A percentile compares a stretch with the other conserved stretches of the same genome.
Conservation (phyloP, 2,329 filamentous ascomycete genomes). For the Talaromyces albobiverticillius region DNA sequence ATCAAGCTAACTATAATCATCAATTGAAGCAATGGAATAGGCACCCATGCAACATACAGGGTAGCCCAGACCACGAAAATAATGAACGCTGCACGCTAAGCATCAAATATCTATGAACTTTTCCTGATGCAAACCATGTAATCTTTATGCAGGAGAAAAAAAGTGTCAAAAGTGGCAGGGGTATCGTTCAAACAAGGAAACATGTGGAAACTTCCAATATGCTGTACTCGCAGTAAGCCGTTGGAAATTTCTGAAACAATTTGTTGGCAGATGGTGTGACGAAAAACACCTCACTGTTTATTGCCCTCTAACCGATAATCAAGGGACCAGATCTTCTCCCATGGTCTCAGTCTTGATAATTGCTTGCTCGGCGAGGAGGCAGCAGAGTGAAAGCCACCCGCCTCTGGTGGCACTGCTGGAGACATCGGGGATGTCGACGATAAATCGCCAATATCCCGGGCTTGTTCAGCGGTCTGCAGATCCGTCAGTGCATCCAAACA, state of each 20-base stretch:
- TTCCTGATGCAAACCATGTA: slow-evolving; percentile 6
- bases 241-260: neutral
- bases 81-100: neutral
- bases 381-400: neutral
- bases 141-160: slow-evolving; percentile 2
- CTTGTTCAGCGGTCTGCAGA: slow-evolving; percentile 11
- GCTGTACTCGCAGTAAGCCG: neutral
- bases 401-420: slow-evolving; percentile 1
- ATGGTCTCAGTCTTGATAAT: slow-evolving; percentile 11
- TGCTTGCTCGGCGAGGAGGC: slow-evolving; percentile 12
- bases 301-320: slow-evolving; percentile 13
- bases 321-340: slow-evolving; percentile 16
- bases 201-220: neutral
- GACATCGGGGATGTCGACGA: neutral
- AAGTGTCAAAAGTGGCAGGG: neutral
- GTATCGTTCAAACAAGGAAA: slow-evolving; percentile 8
- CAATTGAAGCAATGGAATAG: neutral
- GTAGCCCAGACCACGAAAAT: neutral
- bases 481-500: slow-evolving; percentile 8
- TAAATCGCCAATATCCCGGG: neutral
- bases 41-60: neutral
- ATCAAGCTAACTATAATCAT: neutral
- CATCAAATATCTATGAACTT: slow-evolving; percentile 6
- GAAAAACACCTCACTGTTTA: slow-evolving; percentile 6
- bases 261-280: neutral